A percentile compares a stretch with the other conserved stretches of the same genome.
Evolutionary conservation across 345 rosid genomes (phyloP).

Genomic region (Sonneratia alba): DNA sequence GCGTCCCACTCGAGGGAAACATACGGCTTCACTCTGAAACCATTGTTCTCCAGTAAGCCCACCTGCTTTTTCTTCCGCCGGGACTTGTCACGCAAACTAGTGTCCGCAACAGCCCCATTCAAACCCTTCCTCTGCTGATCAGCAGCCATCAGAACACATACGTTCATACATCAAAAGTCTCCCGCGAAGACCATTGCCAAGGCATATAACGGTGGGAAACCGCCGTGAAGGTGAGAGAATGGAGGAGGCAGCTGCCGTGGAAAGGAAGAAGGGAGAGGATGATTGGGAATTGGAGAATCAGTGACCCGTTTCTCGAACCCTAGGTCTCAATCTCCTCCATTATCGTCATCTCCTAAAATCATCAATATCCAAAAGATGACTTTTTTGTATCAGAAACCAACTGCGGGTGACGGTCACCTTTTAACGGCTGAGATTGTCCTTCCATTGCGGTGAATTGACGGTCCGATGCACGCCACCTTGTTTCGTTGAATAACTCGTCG

Average conservation of each 20-base stretch:
- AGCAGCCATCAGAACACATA: slow-evolving; percentile 49
- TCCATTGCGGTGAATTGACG: neutral
- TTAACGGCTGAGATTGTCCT: neutral
- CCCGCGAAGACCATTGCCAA: neutral
- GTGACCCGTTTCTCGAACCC: neutral
- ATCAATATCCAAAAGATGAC: neutral
- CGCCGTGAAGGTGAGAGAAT: neutral
- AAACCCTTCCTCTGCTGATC: slow-evolving; percentile 71
- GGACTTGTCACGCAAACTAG: slow-evolving; percentile 43
- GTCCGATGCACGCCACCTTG: neutral
- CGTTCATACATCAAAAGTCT: neutral
- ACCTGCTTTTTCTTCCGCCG: slow-evolving; percentile 58
- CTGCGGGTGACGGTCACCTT: neutral
- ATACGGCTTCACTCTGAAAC: slow-evolving; percentile 45
- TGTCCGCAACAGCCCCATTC: slow-evolving; percentile 50
- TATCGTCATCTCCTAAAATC: neutral
- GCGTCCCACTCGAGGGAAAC: slow-evolving; percentile 86
- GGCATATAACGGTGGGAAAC: neutral
- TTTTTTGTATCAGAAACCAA: slow-evolving; percentile 1
- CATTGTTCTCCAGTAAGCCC: slow-evolving; percentile 26
- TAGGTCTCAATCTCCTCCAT: neutral
- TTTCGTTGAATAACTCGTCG: too few relatives aligned
- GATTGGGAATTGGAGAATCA: neutral
- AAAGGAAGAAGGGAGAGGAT: neutral
- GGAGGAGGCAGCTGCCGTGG: neutral